Percentiles rank a stretch among this genome's conserved stretches.
phyloP scores from a whole-genome alignment of 495 filamentous ascomycete species.

The Aspergillus heteromorphus region DNA sequence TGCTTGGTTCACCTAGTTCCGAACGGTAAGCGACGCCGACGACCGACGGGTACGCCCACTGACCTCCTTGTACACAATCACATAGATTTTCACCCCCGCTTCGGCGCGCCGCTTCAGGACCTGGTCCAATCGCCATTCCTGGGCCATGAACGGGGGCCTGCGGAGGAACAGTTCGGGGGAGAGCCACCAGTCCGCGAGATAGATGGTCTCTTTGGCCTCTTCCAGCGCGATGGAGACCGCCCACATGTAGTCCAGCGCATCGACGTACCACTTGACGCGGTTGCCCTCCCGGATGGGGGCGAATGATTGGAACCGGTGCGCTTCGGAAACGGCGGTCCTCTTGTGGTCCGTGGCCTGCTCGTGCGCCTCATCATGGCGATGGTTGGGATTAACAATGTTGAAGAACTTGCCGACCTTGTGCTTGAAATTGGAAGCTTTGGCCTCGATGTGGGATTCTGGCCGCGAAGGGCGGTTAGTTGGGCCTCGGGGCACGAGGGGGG shows the following conservation, averaged over 20 bases:
- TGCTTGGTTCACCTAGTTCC: conserved; percentile 57
- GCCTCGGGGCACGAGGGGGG: background rate
- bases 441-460: conserved; percentile 39
- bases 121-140: conserved; percentile 85
- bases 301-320: conserved; percentile 81
- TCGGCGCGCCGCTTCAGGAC: conserved; percentile 84
- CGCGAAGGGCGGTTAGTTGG: conserved; percentile 9
- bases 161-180: conserved; percentile 89
- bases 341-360: conserved; percentile 80
- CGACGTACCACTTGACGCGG: conserved; percentile 93
- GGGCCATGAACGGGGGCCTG: conserved; percentile 70
- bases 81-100: conserved; percentile 87
- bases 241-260: conserved; percentile 90
- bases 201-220: conserved; percentile 83
- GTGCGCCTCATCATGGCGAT: conserved; percentile 92
- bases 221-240: conserved; percentile 84
- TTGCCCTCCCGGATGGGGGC: conserved; percentile 82
- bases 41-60: conserved; percentile 1
- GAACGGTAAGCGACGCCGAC: background rate
- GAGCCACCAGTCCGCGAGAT: conserved; percentile 96
- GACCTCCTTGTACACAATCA: conserved; percentile 88
- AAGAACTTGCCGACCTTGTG: conserved; percentile 63
- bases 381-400: conserved; percentile 78
- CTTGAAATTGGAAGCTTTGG: conserved; percentile 49
- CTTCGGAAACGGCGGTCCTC: conserved; percentile 62